A percentile compares a stretch with the other conserved stretches of the same genome.
Evolutionary conservation across 306 rosid species (phyloP).

Genomic region (Pyrus bretschneideri): DNA sequence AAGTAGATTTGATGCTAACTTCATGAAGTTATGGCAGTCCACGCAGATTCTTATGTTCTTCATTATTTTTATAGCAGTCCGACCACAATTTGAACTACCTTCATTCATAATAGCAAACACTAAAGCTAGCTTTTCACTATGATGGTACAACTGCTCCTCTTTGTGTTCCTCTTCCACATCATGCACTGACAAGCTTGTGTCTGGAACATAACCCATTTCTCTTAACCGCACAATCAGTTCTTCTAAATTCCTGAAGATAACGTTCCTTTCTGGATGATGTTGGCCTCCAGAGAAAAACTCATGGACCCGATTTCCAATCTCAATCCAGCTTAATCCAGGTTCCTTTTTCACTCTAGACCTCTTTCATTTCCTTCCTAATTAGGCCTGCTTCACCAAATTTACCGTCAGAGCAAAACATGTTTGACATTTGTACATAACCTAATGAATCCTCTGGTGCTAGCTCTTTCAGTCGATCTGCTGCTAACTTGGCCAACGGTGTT

Average conservation of each 20-base stretch:
- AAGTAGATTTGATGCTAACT: conserved; percentile 52
- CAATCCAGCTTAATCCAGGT: conserved; percentile 89
- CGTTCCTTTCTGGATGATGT: conserved; percentile 41
- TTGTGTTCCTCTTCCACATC: conserved; percentile 75
- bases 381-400: conserved; percentile 54
- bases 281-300: conserved; percentile 79
- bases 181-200: conserved; percentile 53
- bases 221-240: conserved; percentile 54
- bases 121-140: conserved; percentile 89
- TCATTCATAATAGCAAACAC: conserved; percentile 62
- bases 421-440: conserved; percentile 81
- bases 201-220: conserved; percentile 78
- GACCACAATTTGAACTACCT: conserved; percentile 22
- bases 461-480: conserved; percentile 58
- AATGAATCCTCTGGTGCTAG: conserved; percentile 60
- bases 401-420: conserved; percentile 55
- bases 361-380: conserved; percentile 68
- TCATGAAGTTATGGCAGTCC: conserved; percentile 90
- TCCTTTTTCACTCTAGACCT: conserved; percentile 65
- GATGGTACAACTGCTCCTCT: conserved; percentile 70
- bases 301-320: conserved; percentile 61
- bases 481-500: conserved; percentile 60
- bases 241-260: conserved; percentile 45
- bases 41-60: conserved; percentile 90
- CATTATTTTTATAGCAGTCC: conserved; percentile 52